Evolutionary conservation across 2,329 filamentous ascomycete genomes (phyloP).

Genomic region (Aspergillus hortae): DNA sequence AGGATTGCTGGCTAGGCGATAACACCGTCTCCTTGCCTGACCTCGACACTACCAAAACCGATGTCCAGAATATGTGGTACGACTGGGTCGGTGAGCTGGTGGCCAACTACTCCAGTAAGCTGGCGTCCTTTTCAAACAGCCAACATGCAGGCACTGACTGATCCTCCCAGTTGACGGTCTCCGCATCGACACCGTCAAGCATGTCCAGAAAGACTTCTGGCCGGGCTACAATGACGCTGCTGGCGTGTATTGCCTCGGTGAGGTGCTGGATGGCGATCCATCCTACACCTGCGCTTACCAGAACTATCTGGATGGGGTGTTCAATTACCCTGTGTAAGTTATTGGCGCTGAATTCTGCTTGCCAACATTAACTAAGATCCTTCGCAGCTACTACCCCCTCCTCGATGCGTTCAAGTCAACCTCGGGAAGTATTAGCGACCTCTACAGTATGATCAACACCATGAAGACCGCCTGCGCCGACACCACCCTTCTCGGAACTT

Average conservation of each 20-base stretch:
- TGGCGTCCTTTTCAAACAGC: too few species aligned
- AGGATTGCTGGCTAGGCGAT: slow-evolving; percentile 54
- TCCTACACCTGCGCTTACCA: slow-evolving; percentile 45
- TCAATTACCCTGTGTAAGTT: slow-evolving; percentile 46
- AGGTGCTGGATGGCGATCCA: slow-evolving; percentile 42
- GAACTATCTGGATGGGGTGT: slow-evolving; percentile 42
- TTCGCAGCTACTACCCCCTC: slow-evolving; percentile 29
- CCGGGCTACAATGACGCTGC: slow-evolving; percentile 37
- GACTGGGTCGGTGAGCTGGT: slow-evolving; percentile 60
- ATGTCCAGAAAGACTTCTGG: slow-evolving; percentile 49
- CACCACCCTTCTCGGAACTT: slow-evolving; percentile 50
- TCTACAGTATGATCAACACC: slow-evolving; percentile 33
- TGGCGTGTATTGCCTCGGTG: slow-evolving; percentile 48
- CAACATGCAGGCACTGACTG: neutral
- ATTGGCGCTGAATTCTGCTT: neutral
- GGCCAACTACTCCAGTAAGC: slow-evolving; percentile 58
- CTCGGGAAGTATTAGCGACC: slow-evolving; percentile 31
- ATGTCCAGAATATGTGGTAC: slow-evolving; percentile 51
- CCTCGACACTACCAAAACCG: slow-evolving; percentile 52
- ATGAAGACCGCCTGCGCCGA: slow-evolving; percentile 39
- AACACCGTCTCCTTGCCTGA: slow-evolving; percentile 60
- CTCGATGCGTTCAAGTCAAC: slow-evolving; percentile 33
- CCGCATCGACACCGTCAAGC: slow-evolving; percentile 50
- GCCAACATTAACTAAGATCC: neutral
- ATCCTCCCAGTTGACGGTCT: slow-evolving; percentile 45